Evolutionary conservation across 73 alveolate genomes (phyloP), one percentile per base, ranked within the genome.

Genomic region (Breviolum minutum): DNA sequence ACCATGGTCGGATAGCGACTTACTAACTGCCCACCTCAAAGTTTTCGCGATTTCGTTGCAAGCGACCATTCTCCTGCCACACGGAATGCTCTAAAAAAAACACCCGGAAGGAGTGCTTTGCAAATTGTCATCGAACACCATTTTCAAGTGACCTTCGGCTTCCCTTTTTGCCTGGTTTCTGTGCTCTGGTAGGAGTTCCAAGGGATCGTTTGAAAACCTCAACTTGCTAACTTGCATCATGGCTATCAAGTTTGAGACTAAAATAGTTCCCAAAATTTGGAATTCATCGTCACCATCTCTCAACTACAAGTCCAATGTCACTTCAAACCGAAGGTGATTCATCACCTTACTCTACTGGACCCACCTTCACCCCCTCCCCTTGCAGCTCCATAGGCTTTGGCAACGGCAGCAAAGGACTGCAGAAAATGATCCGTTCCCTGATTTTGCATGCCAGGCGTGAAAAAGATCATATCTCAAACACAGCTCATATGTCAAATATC

Each of bases 381-480:
- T 26, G 16, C 19, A 9, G 95, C 64, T 91, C 98, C 98, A 92
- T 69, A 14, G 98, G 98, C 84, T 60, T 81, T 5, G 98, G 98
- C 7, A 92, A 90, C 7, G 98, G 91, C 64, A 92, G 98, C 80
- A 92, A 80, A 40, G 98, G 98, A n/a, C 98, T 92, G 27, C 89
- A 60, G 91, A 92, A 92, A 30, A 92, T 88, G 91, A 80, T 27
- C 81, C 90, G 89, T 80, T 92, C 98, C 98, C 98, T 92, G 61
- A 22, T n/a, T 26, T 40, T 40, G 54, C 3, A 40, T 3, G 54
- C 5, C 54, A 40, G 54, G 54, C 54, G 54, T 40, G 54, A 40
- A 40, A 13, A 71, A 6, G 5, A 30, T 20, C 81, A 30, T n/a
- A 20, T 71, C 12, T 71, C 30, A 20, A 71, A 20, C 81, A 29